Evolutionary conservation across 768 basidiomycete species (phyloP), one percentile per base, ranked within the genome.

Genomic region (Psilocybe subaeruginosa): DNA sequence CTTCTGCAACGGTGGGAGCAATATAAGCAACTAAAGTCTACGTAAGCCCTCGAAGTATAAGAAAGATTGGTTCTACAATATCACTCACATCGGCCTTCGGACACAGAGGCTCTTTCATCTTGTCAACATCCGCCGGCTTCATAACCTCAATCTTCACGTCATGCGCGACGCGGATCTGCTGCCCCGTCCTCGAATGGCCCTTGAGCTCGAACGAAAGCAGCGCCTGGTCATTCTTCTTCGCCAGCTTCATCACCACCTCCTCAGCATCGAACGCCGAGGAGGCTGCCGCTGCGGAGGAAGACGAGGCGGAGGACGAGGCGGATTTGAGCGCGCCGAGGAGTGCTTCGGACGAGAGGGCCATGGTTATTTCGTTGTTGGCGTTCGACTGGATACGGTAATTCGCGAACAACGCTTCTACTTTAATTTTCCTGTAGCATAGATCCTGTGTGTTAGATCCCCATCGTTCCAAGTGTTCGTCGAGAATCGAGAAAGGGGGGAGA

Each of bases 341-440:
- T 0, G 92, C 87, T 59, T 93, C 93, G 4, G 90, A 81, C 2
- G 86, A 80, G 29, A 95, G 75, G n/a, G 82, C 75, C 67, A 95
- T 75, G 3, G 88, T 89, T 62, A 96, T 95, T 66, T 88, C 86
- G 73, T 96, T 94, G 33, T 85, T 77, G 2, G 91, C 83, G 67
- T 94, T 94, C 19, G 93, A 95, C 69, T 95, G 90, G 68, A 96
- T 93, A 47, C 92, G 88, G 72, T 95, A 93, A 62, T 85, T 80
- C 1, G 79, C 82, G 74, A 94, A 92, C 8, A 94, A 69, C 0
- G 91, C 84, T 41, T 82, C 78, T 8, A 86, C 81, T 72, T 87
- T 89, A 68, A 90, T 83, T 66, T 87, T 82, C 14, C 88, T 89
- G 58, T 14, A 56, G 19, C 23, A 53, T 8, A 37, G 41, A 5